These are phyloP conservation scores for Zygosaccharomyces bisporus DNA, from an alignment of 805 yeast genomes.

Conservation along the genomic window DNA sequence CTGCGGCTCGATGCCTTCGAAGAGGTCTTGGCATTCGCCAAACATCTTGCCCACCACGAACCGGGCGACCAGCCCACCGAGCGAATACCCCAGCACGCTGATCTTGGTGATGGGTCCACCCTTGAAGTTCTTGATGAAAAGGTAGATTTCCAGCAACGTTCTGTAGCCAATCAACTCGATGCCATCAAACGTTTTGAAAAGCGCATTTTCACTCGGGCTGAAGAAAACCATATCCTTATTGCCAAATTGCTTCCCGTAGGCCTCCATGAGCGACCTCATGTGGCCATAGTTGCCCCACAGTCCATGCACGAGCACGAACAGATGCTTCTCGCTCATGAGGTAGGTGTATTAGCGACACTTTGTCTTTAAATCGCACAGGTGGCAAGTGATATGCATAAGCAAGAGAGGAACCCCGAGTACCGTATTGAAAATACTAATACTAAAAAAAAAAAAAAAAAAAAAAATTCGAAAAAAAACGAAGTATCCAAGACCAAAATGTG, in stretches of 20 bases:
- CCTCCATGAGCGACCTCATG: conserved; percentile 45
- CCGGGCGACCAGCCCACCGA: conserved; percentile 83
- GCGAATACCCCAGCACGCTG: conserved; percentile 80
- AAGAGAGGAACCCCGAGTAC: no score
- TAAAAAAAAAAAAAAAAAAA: no score
- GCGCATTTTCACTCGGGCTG: conserved; percentile 58
- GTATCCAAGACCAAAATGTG: no score
- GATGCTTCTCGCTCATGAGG: conserved; percentile 40
- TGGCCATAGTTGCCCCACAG: conserved; percentile 68
- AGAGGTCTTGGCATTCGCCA: conserved; percentile 49
- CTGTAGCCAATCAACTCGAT: conserved; percentile 67
- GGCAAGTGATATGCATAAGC: not conserved
- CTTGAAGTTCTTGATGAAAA: conserved; percentile 39
- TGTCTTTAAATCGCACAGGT: not conserved
- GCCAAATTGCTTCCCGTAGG: conserved; percentile 38
- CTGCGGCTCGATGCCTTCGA: conserved; percentile 60
- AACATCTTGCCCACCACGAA: conserved; percentile 68
- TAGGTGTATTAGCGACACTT: no score
- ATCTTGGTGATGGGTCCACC: conserved; percentile 42
- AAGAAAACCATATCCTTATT: conserved; percentile 42
- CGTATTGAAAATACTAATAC: no score
- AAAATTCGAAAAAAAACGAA: no score
- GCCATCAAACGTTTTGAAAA: conserved; percentile 83
- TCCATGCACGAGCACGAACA: conserved; percentile 76
- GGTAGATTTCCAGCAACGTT: conserved; percentile 60